Conservation (phyloP, 139 green algal genomes). For the Closterium sp. region DNA sequence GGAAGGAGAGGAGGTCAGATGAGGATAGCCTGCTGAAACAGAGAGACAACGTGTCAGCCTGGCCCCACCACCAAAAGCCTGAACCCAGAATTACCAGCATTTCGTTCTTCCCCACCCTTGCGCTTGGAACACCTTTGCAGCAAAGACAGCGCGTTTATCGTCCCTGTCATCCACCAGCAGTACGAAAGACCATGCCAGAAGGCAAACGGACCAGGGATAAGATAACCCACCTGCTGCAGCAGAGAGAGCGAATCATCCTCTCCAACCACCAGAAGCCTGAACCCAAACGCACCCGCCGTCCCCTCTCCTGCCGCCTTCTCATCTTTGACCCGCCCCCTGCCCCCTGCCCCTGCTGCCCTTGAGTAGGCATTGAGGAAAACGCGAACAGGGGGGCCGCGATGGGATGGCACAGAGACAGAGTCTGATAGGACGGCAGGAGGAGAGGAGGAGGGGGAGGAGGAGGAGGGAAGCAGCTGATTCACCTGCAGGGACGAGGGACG, state of each 20-base stretch:
- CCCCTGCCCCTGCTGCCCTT: background rate
- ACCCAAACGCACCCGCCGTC: conserved; percentile 18
- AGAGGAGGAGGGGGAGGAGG: background rate
- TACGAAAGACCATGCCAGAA: background rate
- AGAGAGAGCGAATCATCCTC: conserved; percentile 36
- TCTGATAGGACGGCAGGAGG: background rate
- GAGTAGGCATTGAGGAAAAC: conserved; percentile 44
- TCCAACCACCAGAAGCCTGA: conserved; percentile 27
- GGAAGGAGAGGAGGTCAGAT: background rate
- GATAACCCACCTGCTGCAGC: conserved; percentile 3
- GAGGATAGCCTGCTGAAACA: too few relatives aligned
- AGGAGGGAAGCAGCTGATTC: background rate
- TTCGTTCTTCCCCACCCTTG: too few relatives aligned
- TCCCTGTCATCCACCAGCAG: background rate
- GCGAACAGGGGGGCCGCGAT: background rate
- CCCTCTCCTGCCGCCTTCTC: background rate
- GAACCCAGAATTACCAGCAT: too few relatives aligned
- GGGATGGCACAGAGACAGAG: background rate
- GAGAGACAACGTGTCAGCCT: background rate
- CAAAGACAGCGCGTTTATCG: background rate
- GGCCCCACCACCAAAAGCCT: too few relatives aligned
- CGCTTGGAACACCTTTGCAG: background rate
- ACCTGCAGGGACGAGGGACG: background rate
- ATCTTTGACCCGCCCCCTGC: background rate
- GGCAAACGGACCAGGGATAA: background rate